Conservation (phyloP, 768 basidiomycete species). For the Strobilomyces dryophilus region DNA sequence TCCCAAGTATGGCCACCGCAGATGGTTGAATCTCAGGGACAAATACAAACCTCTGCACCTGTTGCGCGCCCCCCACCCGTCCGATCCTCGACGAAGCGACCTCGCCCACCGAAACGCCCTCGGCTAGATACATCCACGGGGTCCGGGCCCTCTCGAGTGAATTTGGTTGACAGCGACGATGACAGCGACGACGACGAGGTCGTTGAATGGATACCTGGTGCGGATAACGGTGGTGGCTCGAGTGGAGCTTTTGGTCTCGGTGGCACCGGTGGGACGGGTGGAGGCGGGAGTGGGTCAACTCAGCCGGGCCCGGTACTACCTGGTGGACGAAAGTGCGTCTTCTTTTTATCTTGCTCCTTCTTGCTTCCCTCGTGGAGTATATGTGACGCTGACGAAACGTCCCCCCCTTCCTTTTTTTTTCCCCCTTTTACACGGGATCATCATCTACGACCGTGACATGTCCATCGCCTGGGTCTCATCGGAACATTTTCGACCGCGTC, state of each 20-base stretch:
- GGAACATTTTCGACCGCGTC: not conserved
- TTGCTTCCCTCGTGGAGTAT: not conserved
- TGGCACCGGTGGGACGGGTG: not conserved
- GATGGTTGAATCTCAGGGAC: not conserved
- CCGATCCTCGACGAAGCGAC: conserved; percentile 17
- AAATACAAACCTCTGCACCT: not conserved
- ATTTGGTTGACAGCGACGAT: conserved; percentile 22
- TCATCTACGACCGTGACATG: not conserved
- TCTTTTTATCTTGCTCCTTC: not conserved
- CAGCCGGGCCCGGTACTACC: conserved; percentile 10
- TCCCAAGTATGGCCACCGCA: not conserved
- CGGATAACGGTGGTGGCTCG: not conserved
- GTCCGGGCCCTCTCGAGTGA: not conserved
- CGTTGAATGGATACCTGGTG: conserved; percentile 19
- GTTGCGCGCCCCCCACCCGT: not conserved
- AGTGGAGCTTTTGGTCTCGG: not conserved
- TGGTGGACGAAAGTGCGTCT: conserved; percentile 27
- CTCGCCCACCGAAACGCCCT: conserved; percentile 22
- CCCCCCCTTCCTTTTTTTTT: not conserved
- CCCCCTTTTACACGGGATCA: not conserved
- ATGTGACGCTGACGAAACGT: conserved; percentile 11
- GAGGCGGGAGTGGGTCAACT: conserved; percentile 5
- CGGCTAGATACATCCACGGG: conserved; percentile 5
- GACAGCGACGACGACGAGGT: conserved; percentile 31
- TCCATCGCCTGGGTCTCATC: not conserved